A percentile compares a stretch with the other conserved stretches of the same genome.
Conservation (phyloP, 768 basidiomycete species). For the Tricholoma hemisulphureum region DNA sequence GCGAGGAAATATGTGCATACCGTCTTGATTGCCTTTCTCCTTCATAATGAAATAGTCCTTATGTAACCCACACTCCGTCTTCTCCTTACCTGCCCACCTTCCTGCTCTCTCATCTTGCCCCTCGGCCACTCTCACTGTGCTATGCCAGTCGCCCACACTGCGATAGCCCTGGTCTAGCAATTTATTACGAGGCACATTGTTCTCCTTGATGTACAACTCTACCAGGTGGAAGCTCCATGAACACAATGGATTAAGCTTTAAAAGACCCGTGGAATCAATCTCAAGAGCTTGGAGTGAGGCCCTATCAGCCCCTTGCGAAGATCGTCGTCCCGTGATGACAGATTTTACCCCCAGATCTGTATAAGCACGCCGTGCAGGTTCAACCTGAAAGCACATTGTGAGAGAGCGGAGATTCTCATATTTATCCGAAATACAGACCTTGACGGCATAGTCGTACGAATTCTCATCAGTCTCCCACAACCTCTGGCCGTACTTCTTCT, state of each 20-base stretch:
- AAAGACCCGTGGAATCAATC: constrained; percentile 82
- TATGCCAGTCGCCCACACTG: constrained; percentile 98
- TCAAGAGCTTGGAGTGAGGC: constrained; percentile 81
- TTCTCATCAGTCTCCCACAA: constrained; percentile 89
- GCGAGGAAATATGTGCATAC: constrained; percentile 11
- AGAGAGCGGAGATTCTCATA: neutral
- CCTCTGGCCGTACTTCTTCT: constrained; percentile 70
- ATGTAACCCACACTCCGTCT: constrained; percentile 96
- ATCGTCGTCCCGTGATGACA: constrained; percentile 93
- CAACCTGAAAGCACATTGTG: constrained; percentile 56
- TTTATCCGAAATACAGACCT: constrained; percentile 48
- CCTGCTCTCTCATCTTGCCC: constrained; percentile 87
- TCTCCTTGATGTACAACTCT: constrained; percentile 77
- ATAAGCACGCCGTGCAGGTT: constrained; percentile 90
- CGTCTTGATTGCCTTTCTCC: constrained; percentile 41
- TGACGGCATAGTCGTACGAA: constrained; percentile 88
- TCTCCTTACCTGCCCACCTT: constrained; percentile 85
- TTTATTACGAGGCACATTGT: constrained; percentile 85
- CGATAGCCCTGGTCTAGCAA: constrained; percentile 90
- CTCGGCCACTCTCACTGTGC: constrained; percentile 68
- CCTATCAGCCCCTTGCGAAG: constrained; percentile 91
- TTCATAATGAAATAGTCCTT: constrained; percentile 85
- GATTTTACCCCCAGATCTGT: constrained; percentile 71
- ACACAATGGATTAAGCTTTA: constrained; percentile 94
- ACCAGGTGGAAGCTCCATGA: constrained; percentile 84